A percentile compares a stretch with the other conserved stretches of the same genome.
phyloP scores from a whole-genome alignment of 2,329 filamentous ascomycete species.

The Penicillium sp. region DNA sequence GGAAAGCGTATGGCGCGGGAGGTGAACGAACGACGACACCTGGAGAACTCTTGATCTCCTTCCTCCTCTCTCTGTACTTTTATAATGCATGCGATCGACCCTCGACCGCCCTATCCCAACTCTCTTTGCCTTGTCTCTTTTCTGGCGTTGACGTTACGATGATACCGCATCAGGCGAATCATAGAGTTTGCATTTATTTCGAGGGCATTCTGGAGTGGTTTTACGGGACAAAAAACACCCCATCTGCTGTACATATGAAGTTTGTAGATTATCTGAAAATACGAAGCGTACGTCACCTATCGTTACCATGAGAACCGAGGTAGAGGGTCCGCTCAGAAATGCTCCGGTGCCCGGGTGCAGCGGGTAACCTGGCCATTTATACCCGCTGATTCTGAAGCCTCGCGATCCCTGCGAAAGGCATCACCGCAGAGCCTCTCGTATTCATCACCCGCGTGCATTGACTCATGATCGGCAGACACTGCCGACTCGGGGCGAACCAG shows the following conservation, averaged over 20 bases:
- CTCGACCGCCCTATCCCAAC: slow-evolving; percentile 13
- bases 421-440: neutral
- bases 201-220: slow-evolving; percentile 10
- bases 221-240: slow-evolving; percentile 9
- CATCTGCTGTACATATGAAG: slow-evolving; percentile 10
- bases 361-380: neutral
- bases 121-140: slow-evolving; percentile 8
- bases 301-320: neutral
- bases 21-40: slow-evolving; percentile 62
- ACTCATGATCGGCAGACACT: slow-evolving; percentile 18
- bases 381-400: neutral
- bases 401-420: neutral
- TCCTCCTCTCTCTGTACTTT: slow-evolving; percentile 15
- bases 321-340: neutral
- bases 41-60: slow-evolving; percentile 14
- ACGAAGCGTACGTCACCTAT: neutral
- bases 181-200: slow-evolving; percentile 22
- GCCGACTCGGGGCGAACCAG: slow-evolving; percentile 10
- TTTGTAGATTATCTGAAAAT: slow-evolving; percentile 6
- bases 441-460: slow-evolving; percentile 7
- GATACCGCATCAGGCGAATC: slow-evolving; percentile 25
- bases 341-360: neutral
- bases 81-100: slow-evolving; percentile 17
- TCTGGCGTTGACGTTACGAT: slow-evolving; percentile 20
- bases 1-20: slow-evolving; percentile 82